These are phyloP conservation scores for Talaromyces wortmannii DNA, from an alignment of 495 filamentous ascomycete genomes.

Conservation along the genomic window DNA sequence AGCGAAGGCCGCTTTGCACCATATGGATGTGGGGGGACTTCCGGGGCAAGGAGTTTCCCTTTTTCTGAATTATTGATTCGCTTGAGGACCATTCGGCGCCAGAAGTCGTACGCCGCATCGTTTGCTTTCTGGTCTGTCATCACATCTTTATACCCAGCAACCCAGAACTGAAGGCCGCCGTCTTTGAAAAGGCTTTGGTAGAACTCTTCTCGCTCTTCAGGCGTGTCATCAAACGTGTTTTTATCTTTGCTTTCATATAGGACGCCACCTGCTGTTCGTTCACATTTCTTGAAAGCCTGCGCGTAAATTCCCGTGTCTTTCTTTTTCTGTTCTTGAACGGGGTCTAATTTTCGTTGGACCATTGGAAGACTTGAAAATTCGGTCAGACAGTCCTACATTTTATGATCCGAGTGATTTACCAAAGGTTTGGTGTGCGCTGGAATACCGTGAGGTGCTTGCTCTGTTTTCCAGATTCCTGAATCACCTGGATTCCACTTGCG, in stretches of 20 bases:
- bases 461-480: conserved; percentile 36
- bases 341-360: not conserved
- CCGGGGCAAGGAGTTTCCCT: conserved; percentile 41
- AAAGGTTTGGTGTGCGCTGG: conserved; percentile 46
- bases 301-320: conserved; percentile 17
- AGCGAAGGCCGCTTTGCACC: conserved; percentile 37
- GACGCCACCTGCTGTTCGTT: conserved; percentile 13
- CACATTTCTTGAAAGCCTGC: conserved; percentile 27
- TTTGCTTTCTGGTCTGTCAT: conserved; percentile 16
- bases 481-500: conserved; percentile 46
- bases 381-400: conserved; percentile 1
- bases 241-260: conserved; percentile 24
- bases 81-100: conserved; percentile 25
- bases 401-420: conserved; percentile 7
- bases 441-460: conserved; percentile 38
- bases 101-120: conserved; percentile 19
- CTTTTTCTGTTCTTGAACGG: not conserved
- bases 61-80: conserved; percentile 39
- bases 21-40: conserved; percentile 36
- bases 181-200: conserved; percentile 30
- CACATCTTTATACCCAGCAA: conserved; percentile 20
- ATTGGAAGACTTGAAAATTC: not conserved
- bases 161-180: conserved; percentile 24
- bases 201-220: conserved; percentile 30
- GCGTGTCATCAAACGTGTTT: conserved; percentile 34